phyloP scores from a whole-genome alignment of 2,329 filamentous ascomycete genomes.

The Hypoxylon sp. region DNA sequence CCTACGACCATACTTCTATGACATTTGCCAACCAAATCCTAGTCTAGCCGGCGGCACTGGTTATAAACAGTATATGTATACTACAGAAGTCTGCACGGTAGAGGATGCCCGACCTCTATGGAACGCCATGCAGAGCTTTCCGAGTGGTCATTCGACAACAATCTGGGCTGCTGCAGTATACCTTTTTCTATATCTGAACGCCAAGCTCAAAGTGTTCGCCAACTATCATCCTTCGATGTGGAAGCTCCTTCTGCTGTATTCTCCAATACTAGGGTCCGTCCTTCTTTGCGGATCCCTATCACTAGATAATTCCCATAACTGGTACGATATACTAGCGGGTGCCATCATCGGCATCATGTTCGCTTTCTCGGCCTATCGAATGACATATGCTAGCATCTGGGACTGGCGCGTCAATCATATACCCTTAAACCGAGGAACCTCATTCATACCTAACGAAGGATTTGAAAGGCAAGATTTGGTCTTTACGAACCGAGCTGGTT shows the following conservation, averaged over 20 bases:
- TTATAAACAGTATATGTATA: conserved; percentile 69
- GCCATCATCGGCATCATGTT: conserved; percentile 69
- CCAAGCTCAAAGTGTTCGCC: conserved; percentile 74
- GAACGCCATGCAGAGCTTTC: conserved; percentile 70
- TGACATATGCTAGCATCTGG: conserved; percentile 73
- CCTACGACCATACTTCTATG: conserved; percentile 69
- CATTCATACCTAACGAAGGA: conserved; percentile 45
- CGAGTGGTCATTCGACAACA: conserved; percentile 72
- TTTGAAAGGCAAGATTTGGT: conserved; percentile 36
- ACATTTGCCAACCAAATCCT: conserved; percentile 68
- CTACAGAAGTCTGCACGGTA: conserved; percentile 67
- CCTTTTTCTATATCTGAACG: conserved; percentile 73
- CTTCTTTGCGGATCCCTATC: conserved; percentile 69
- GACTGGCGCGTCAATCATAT: conserved; percentile 75
- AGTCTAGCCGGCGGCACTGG: conserved; percentile 55
- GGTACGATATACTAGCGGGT: conserved; percentile 74
- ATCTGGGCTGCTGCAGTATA: conserved; percentile 71
- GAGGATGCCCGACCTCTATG: conserved; percentile 61
- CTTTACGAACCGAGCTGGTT: conserved; percentile 42
- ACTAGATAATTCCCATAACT: conserved; percentile 73
- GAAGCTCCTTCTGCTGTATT: conserved; percentile 67
- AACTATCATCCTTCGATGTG: conserved; percentile 73
- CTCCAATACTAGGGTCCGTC: conserved; percentile 67
- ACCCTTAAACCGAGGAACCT: conserved; percentile 58
- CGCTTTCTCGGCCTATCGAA: conserved; percentile 70